Evolutionary conservation across 2,329 filamentous ascomycete genomes (phyloP).

Genomic region (Aspergillus proliferans): DNA sequence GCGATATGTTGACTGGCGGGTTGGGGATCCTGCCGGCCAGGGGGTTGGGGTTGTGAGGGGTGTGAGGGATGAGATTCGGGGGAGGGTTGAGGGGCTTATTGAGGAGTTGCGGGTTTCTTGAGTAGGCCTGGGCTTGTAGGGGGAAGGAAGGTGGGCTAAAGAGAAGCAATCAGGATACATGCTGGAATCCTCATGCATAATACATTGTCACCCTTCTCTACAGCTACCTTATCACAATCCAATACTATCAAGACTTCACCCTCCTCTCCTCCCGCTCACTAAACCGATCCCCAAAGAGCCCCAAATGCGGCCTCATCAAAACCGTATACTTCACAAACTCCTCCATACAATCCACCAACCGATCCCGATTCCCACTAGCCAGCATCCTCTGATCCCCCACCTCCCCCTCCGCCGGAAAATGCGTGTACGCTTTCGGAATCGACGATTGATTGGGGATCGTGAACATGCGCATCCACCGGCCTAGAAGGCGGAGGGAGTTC

Average conservation of each 20-base stretch:
- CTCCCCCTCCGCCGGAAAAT: conserved; percentile 50
- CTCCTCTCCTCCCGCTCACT: conserved; percentile 48
- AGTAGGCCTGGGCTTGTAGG: no score
- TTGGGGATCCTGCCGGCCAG: conserved; percentile 20
- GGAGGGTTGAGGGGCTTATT: conserved; percentile 14
- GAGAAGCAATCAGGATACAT: not conserved
- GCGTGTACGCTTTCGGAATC: conserved; percentile 57
- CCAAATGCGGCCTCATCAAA: conserved; percentile 56
- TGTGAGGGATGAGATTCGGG: conserved; percentile 18
- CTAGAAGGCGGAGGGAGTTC: conserved; percentile 59
- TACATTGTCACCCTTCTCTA: no score
- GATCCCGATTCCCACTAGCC: conserved; percentile 52
- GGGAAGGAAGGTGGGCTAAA: no score
- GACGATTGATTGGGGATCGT: conserved; percentile 61
- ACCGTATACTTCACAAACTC: conserved; percentile 65
- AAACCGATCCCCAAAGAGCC: conserved; percentile 56
- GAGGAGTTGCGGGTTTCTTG: conserved; percentile 3
- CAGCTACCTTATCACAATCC: no score
- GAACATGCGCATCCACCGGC: conserved; percentile 66
- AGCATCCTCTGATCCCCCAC: conserved; percentile 47
- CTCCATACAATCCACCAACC: conserved; percentile 62
- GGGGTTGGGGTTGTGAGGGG: conserved; percentile 15
- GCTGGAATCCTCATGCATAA: not conserved
- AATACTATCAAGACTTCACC: conserved; percentile 7
- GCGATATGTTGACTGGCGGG: conserved; percentile 21